Evolutionary conservation across 805 yeast species (phyloP).

Genomic region (Metahyphopichia silvanorum): DNA sequence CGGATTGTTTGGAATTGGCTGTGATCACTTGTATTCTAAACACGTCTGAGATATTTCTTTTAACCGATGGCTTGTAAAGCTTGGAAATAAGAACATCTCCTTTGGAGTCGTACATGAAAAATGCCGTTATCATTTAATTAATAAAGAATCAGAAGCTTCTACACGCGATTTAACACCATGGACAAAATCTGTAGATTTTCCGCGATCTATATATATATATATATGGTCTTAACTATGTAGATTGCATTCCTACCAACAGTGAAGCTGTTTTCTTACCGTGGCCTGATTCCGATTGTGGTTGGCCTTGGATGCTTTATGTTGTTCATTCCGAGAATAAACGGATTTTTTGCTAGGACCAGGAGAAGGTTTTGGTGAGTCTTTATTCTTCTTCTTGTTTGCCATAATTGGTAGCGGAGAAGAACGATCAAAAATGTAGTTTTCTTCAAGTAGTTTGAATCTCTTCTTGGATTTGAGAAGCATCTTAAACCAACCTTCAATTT

Average conservation of each 20-base stretch:
- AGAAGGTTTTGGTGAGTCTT: too few relatives aligned
- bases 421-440: conserved; percentile 47
- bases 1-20: conserved; percentile 27
- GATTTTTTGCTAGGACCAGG: conserved; percentile 3
- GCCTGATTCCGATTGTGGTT: conserved; percentile 63
- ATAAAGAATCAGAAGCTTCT: too few relatives aligned
- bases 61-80: conserved; percentile 68
- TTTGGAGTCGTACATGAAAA: conserved; percentile 71
- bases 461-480: conserved; percentile 67
- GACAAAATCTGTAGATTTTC: neutral
- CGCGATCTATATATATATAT: neutral
- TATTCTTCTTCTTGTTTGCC: too few relatives aligned
- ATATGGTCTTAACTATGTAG: too few relatives aligned
- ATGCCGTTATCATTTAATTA: conserved; percentile 67
- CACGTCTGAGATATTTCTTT: conserved; percentile 78
- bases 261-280: conserved; percentile 52
- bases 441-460: conserved; percentile 60
- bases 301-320: conserved; percentile 53
- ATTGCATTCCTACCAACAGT: conserved; percentile 22
- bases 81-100: conserved; percentile 84
- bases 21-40: conserved; percentile 90
- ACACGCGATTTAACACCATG: too few relatives aligned
- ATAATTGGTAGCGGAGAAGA: too few relatives aligned
- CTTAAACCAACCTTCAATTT: conserved; percentile 89
- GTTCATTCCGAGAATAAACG: conserved; percentile 43